Evolutionary conservation across 1,284 basidiomycete species (phyloP).

Genomic region (Inonotus obliquus): DNA sequence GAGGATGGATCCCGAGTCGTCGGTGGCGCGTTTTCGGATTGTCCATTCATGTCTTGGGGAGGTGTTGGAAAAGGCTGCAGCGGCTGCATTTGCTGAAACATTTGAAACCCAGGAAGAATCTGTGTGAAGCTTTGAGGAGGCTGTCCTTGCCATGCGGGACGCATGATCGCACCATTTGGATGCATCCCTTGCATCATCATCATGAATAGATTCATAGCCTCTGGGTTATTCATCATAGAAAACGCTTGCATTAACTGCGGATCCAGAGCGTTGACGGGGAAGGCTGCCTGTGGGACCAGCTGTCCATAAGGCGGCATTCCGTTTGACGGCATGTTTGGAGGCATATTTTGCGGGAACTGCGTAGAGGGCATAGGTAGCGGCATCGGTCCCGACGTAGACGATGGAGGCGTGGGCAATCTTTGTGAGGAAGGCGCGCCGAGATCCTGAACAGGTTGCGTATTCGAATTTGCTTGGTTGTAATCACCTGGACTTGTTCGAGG

Average conservation of each 20-base stretch:
- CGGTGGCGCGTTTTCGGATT: not conserved
- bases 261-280: not conserved
- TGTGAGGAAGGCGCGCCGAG: not conserved
- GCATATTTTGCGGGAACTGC: not conserved
- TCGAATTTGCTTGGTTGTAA: not conserved
- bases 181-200: constrained; percentile 5
- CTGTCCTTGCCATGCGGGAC: not conserved
- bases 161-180: not conserved
- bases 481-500: not conserved
- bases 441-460: not conserved
- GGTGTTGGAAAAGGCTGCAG: not conserved
- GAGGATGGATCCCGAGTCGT: not conserved
- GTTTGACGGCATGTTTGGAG: not conserved
- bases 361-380: not conserved
- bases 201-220: not conserved
- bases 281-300: not conserved
- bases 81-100: not conserved
- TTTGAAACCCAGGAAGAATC: not conserved
- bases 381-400: not conserved
- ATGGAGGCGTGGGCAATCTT: not conserved
- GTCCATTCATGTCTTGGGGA: not conserved
- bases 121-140: not conserved
- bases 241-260: not conserved
- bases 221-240: not conserved
- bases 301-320: not conserved